Percentiles rank a stretch among this genome's conserved stretches.
phyloP scores from a whole-genome alignment of 2,329 filamentous ascomycete species.

The Penicillium brasilianum region DNA sequence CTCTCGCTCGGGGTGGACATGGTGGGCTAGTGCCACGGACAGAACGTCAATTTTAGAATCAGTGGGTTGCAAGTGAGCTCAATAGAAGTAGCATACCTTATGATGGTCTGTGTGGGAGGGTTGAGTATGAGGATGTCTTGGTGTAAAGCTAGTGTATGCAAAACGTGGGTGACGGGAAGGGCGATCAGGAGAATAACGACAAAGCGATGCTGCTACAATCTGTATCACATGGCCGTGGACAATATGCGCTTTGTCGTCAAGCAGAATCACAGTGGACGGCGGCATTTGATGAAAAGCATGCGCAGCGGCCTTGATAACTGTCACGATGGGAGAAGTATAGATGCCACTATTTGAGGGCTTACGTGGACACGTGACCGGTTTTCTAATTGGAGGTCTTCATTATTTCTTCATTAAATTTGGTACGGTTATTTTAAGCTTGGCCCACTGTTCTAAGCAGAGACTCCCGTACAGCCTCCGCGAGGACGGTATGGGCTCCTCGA shows the following conservation, averaged over 20 bases:
- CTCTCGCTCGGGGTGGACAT: not conserved
- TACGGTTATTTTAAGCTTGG: conserved; percentile 19
- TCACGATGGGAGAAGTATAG: not conserved
- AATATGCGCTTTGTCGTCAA: not conserved
- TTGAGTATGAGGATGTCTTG: not conserved
- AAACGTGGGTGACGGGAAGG: not conserved
- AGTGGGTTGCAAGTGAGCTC: not conserved
- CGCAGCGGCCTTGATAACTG: not conserved
- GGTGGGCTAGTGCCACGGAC: not conserved
- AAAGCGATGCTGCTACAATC: not conserved
- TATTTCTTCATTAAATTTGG: conserved; percentile 30
- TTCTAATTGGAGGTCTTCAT: conserved; percentile 14
- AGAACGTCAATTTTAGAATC: not conserved
- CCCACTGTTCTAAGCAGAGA: conserved; percentile 51
- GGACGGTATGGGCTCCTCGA: conserved; percentile 61
- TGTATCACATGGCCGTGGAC: not conserved
- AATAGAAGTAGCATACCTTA: not conserved
- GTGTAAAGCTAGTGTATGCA: not conserved
- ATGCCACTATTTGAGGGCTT: not conserved
- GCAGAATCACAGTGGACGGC: not conserved
- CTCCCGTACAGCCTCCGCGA: conserved; percentile 66
- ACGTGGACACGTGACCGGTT: not conserved
- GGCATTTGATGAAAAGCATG: not conserved
- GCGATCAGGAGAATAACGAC: not conserved
- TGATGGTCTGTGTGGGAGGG: not conserved